Conservation (phyloP, 164 flowering plant genomes). For the Chloranthus sessilifolius region DNA sequence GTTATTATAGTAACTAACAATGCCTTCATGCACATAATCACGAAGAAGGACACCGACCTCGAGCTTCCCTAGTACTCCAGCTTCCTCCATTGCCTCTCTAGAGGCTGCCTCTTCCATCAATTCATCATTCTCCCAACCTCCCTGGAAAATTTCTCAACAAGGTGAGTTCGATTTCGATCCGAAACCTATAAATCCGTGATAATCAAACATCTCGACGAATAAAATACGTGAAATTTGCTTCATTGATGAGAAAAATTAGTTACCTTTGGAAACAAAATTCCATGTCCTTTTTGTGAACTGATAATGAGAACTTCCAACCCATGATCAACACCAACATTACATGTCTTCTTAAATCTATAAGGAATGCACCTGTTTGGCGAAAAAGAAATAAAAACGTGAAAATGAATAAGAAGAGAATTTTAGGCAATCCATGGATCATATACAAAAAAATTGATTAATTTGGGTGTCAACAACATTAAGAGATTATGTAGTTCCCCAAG, state of each 20-base stretch:
- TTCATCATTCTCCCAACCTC: conserved; percentile 86
- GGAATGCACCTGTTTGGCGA: conserved; percentile 49
- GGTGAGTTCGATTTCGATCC: neutral
- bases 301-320: conserved; percentile 49
- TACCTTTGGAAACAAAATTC: conserved; percentile 76
- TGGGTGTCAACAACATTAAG: neutral
- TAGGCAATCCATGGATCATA: neutral
- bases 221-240: neutral
- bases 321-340: neutral
- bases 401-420: neutral
- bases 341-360: conserved; percentile 28
- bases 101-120: conserved; percentile 46
- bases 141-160: conserved; percentile 26
- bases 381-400: neutral
- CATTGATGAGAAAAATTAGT: neutral
- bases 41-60: conserved; percentile 23
- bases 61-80: conserved; percentile 58
- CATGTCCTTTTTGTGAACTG: conserved; percentile 52
- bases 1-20: neutral
- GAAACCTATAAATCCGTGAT: neutral
- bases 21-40: neutral
- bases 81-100: conserved; percentile 71
- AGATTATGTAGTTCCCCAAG: neutral
- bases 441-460: neutral
- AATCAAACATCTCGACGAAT: neutral